Base-by-base conservation (phyloP, 2,329 filamentous ascomycete genomes). In the Tolypocladium amazonense region DNA sequence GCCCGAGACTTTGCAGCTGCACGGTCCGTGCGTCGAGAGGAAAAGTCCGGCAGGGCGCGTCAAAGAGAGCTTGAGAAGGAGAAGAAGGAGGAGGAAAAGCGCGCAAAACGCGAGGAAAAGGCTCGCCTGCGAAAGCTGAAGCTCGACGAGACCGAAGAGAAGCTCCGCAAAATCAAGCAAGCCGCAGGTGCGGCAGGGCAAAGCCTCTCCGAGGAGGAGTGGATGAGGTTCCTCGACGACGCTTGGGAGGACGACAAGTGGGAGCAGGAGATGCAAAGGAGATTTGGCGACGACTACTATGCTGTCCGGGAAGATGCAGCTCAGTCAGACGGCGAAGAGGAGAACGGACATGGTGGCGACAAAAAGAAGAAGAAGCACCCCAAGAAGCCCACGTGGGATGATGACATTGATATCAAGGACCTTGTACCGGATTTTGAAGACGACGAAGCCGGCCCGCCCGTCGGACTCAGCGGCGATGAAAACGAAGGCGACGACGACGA, bases 321-420 rank as follows among this genome's bases (percentile, higher is more conserved):
- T 62, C 82, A 78, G 3, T 81, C 83, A 20, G 89, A 89, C 15
- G 79, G 74, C 61, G 89, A 82, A 23, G 84, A 88, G 30, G 80
- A 82, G 1, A 87, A 86, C 65, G 89, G 78, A 79, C n/a, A 23
- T 45, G 4, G 37, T 20, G 81, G 81, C 27, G 79, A 74, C 9
- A 76, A 71, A n/a, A 79, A 76, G 56, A 82, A 69, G 63, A 72
- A 68, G 64, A 71, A 76, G 47, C 75, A 75, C 23, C 65, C 74
- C 58, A 86, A 84, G 71, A 86, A 83, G 69, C 85, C 84, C 65
- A 87, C 81, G 69, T 99, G 93, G 88, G 90, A 97, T 67, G 92
- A 97, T 69, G 94, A 99, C 71, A 97, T 99, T 67, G 92, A 97
- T 70, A 97, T 99, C 76, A 91, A 89, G 62, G 93, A 96, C 72